phyloP scores from a whole-genome alignment of 2,329 filamentous ascomycete genomes.

The Clarireedia paspali region DNA sequence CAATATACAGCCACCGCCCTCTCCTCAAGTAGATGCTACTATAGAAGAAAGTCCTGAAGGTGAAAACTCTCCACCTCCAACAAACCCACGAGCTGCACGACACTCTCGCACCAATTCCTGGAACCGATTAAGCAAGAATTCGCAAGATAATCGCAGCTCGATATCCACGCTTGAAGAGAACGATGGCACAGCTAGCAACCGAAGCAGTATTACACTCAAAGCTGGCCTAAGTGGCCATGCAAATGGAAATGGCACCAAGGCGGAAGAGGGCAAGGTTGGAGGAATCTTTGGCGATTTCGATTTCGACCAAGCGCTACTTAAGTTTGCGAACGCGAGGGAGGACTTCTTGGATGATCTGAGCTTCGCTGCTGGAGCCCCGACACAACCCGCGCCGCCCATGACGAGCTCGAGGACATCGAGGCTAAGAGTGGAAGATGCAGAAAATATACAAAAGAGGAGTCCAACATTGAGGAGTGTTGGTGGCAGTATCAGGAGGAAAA shows the following conservation, averaged over 20 bases:
- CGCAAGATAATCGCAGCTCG: constrained; percentile 43
- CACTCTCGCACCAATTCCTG: constrained; percentile 56
- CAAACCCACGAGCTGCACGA: constrained; percentile 33
- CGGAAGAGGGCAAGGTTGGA: constrained; percentile 12
- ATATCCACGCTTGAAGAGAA: constrained; percentile 49
- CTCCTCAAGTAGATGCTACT: constrained; percentile 43
- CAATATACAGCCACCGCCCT: constrained; percentile 18
- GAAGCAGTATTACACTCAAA: constrained; percentile 58
- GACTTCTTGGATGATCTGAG: constrained; percentile 88
- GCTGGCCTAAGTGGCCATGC: constrained; percentile 26
- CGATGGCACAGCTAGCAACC: constrained; percentile 46
- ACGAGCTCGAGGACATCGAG: constrained; percentile 75
- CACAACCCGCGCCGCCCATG: constrained; percentile 61
- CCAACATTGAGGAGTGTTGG: constrained; percentile 42
- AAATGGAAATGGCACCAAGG: constrained; percentile 16
- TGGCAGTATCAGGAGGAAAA: constrained; percentile 83
- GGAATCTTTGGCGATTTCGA: constrained; percentile 60
- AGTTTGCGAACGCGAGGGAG: constrained; percentile 93
- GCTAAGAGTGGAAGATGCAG: constrained; percentile 66
- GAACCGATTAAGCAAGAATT: constrained; percentile 49
- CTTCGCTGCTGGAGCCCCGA: constrained; percentile 69
- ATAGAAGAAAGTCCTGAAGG: constrained; percentile 50
- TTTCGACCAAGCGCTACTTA: constrained; percentile 86
- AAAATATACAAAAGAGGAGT: constrained; percentile 37
- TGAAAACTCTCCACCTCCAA: constrained; percentile 33